Conservation (phyloP, 1,139 yeast species). For the Arxiozyma heterogenica region DNA sequence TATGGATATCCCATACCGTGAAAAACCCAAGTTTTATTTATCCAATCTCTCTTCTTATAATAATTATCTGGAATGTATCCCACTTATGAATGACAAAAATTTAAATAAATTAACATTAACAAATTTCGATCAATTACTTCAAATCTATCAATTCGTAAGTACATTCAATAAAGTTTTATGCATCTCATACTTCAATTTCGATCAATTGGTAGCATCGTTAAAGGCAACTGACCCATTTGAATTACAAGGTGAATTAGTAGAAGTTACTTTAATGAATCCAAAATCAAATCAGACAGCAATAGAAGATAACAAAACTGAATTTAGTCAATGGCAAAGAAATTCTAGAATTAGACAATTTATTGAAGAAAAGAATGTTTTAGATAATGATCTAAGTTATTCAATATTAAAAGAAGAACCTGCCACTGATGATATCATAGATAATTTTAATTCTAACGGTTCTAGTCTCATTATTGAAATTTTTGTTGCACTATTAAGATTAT, state of each 20-base stretch:
- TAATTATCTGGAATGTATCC: constrained; percentile 16
- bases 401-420: constrained; percentile 24
- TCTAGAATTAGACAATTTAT: constrained; percentile 16
- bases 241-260: constrained; percentile 25
- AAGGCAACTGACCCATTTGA: constrained; percentile 25
- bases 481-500: constrained; percentile 21
- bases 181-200: constrained; percentile 24
- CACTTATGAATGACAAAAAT: constrained; percentile 2
- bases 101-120: constrained; percentile 7
- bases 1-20: constrained; percentile 27
- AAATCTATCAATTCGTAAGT: constrained; percentile 19
- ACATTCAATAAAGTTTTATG: constrained; percentile 10
- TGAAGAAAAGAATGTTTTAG: constrained; percentile 7
- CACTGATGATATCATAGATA: constrained; percentile 30
- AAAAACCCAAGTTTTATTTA: constrained; percentile 16
- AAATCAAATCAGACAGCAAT: constrained; percentile 14
- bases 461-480: constrained; percentile 25
- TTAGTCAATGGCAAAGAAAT: constrained; percentile 17
- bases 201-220: constrained; percentile 24
- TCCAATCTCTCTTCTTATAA: constrained; percentile 18
- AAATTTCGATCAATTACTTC: constrained; percentile 22
- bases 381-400: constrained; percentile 11
- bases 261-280: constrained; percentile 4
- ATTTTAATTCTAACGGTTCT: constrained; percentile 20
- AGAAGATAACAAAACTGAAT: constrained; percentile 25